phyloP scores from a whole-genome alignment of 2,329 filamentous ascomycete species.

The Claviceps lovelessii region DNA sequence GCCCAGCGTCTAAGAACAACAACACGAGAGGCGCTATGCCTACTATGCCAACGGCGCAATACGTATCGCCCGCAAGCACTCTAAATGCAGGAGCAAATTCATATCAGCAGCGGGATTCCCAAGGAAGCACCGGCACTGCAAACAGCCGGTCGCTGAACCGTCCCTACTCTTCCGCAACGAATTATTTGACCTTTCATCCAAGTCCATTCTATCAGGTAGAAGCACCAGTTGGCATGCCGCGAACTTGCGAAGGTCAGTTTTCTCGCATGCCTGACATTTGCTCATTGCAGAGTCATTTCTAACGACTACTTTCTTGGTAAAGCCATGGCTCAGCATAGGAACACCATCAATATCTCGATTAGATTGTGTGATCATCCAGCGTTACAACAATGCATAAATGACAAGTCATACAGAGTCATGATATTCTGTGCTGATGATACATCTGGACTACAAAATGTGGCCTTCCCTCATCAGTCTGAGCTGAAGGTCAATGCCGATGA shows the following conservation, averaged over 20 bases:
- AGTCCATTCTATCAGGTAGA: slow-evolving; percentile 76
- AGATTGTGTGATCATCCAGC: slow-evolving; percentile 36
- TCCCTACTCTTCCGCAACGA: slow-evolving; percentile 8
- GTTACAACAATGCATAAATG: slow-evolving; percentile 40
- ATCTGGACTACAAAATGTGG: slow-evolving; percentile 55
- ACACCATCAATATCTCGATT: slow-evolving; percentile 31
- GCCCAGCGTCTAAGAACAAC: slow-evolving; percentile 11
- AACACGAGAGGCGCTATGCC: slow-evolving; percentile 3
- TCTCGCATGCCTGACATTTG: neutral
- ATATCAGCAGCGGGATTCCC: slow-evolving; percentile 7
- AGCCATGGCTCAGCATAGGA: slow-evolving; percentile 43
- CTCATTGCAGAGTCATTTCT: slow-evolving; percentile 17
- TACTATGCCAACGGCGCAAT: neutral
- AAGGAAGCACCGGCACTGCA: slow-evolving; percentile 5
- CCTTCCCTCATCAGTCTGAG: slow-evolving; percentile 87
- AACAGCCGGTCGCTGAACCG: slow-evolving; percentile 10
- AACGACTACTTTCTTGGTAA: slow-evolving; percentile 2
- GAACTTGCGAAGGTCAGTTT: slow-evolving; percentile 57
- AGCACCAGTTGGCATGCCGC: slow-evolving; percentile 47
- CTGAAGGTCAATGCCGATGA: slow-evolving; percentile 80
- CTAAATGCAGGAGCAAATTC: slow-evolving; percentile 6
- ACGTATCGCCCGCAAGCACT: slow-evolving; percentile 10
- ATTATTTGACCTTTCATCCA: slow-evolving; percentile 36
- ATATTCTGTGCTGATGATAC: slow-evolving; percentile 65
- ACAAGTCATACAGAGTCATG: slow-evolving; percentile 58